These are phyloP conservation scores for Coemansia sp. DNA, from an alignment of 192 early-diverging fungal genomes.

Conservation along the genomic window DNA sequence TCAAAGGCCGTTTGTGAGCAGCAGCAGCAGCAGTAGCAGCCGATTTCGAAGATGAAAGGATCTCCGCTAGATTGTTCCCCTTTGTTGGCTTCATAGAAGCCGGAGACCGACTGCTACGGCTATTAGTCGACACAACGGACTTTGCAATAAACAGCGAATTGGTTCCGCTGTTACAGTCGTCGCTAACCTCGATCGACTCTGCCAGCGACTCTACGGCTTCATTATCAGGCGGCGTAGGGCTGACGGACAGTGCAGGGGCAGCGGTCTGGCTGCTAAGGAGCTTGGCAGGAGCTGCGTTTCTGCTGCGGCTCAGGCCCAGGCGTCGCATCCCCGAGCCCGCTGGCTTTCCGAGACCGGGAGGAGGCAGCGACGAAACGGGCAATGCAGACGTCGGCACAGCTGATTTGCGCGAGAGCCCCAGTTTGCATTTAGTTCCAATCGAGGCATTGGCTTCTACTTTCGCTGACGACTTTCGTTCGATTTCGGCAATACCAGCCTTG, in stretches of 20 bases:
- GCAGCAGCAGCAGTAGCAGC: background rate
- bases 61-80: conserved; percentile 11
- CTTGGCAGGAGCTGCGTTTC: conserved; percentile 10
- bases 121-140: background rate
- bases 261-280: background rate
- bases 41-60: conserved; percentile 4
- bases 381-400: conserved; percentile 14
- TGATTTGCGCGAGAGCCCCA: conserved; percentile 31
- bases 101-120: conserved; percentile 1
- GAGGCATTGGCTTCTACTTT: background rate
- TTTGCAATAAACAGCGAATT: background rate
- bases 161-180: conserved; percentile 12
- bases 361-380: background rate
- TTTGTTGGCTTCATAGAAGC: background rate
- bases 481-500: too few relatives aligned
- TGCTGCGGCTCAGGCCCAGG: conserved; percentile 48
- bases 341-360: conserved; percentile 24
- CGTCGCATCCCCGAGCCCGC: conserved; percentile 26
- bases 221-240: background rate
- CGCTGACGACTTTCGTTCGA: background rate
- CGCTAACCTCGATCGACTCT: conserved; percentile 45
- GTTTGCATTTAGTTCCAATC: conserved; percentile 8
- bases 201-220: conserved; percentile 25
- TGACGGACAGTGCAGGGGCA: background rate
- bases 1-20: conserved; percentile 4